Evolutionary conservation across 805 yeast genomes (phyloP).

Genomic region (Metschnikowia colocasiae): DNA sequence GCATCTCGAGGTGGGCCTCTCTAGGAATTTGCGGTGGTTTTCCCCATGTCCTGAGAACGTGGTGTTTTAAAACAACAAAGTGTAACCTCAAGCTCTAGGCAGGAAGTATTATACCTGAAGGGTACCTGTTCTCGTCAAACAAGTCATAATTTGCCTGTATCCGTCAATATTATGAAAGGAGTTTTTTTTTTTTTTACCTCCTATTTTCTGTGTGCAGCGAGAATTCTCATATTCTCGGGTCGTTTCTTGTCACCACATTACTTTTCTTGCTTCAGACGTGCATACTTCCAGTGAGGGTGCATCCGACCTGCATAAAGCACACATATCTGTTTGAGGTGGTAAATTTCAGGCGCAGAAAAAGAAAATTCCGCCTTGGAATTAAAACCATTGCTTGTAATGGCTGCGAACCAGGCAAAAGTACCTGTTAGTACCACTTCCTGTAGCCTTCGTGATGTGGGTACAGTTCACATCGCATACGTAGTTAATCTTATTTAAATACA

Average conservation of each 20-base stretch:
- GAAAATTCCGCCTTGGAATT: slow-evolving; percentile 5
- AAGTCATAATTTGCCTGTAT: not conserved
- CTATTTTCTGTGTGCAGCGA: slow-evolving; percentile 1
- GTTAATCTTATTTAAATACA: slow-evolving; percentile 8
- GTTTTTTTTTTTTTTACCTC: not conserved
- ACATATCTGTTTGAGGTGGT: slow-evolving; percentile 6
- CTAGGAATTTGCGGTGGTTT: not conserved
- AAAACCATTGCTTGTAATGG: slow-evolving; percentile 8
- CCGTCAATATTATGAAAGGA: not conserved
- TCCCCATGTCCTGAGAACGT: not conserved
- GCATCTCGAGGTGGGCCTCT: slow-evolving; percentile 4
- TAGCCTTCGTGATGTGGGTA: slow-evolving; percentile 7
- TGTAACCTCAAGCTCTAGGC: not conserved
- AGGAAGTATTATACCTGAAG: not conserved
- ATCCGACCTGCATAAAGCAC: not conserved
- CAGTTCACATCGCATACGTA: not conserved
- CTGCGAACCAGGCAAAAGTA: slow-evolving; percentile 14
- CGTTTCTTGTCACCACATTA: slow-evolving; percentile 1
- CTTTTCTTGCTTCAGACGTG: slow-evolving; percentile 2
- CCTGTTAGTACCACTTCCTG: slow-evolving; percentile 8
- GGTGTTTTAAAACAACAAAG: not conserved
- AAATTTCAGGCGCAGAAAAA: slow-evolving; percentile 5
- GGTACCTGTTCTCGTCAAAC: not conserved
- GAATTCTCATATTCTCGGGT: not conserved
- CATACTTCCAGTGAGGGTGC: not conserved